Percentiles rank a stretch among this genome's conserved stretches.
Conservation (phyloP, 2,329 filamentous ascomycete genomes). For the Diaporthe citrichinensis region DNA sequence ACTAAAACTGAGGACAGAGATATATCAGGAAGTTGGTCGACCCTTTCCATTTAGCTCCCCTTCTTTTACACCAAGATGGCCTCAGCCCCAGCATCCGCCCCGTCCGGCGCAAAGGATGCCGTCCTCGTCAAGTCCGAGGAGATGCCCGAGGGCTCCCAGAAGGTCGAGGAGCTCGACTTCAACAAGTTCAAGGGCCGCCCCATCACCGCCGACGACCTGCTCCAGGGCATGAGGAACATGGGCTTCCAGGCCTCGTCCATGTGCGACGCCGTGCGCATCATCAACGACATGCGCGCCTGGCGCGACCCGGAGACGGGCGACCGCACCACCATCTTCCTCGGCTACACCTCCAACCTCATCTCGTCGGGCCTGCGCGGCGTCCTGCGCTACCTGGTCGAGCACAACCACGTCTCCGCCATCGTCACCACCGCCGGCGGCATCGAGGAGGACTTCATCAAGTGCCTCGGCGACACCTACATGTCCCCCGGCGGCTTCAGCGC, state of each 20-base stretch:
- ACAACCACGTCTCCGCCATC: constrained; percentile 91
- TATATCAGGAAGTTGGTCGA: too few relatives aligned
- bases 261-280: constrained; percentile 88
- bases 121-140: constrained; percentile 89
- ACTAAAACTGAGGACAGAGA: neutral
- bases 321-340: constrained; percentile 93
- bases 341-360: constrained; percentile 97
- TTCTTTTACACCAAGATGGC: constrained; percentile 47
- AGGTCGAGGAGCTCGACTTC: constrained; percentile 94
- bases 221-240: constrained; percentile 87
- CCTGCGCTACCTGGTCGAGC: constrained; percentile 91
- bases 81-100: constrained; percentile 59
- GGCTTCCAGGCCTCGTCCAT: constrained; percentile 81
- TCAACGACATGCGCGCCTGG: constrained; percentile 95
- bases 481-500: constrained; percentile 79
- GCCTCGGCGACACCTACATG: constrained; percentile 93
- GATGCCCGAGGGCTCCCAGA: constrained; percentile 81
- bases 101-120: constrained; percentile 78
- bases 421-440: constrained; percentile 96
- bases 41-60: neutral
- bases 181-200: constrained; percentile 80
- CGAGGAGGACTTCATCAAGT: constrained; percentile 99
- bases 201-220: constrained; percentile 88
- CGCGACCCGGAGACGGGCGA: constrained; percentile 83
- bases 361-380: constrained; percentile 95